Evolutionary conservation across 805 yeast species (phyloP).

Genomic region (Peterozyma xylosa): DNA sequence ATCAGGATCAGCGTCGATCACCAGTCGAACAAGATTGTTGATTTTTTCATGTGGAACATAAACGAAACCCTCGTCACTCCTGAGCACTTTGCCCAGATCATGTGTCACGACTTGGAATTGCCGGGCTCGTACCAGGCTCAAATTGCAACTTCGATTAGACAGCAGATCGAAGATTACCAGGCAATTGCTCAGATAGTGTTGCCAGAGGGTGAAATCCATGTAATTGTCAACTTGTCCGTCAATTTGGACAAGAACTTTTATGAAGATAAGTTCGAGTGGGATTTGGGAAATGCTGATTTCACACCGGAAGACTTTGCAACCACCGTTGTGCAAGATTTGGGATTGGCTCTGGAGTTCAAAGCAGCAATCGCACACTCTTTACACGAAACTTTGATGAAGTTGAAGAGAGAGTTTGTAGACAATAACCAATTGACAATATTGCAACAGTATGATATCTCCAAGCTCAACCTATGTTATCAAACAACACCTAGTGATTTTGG

Average conservation of each 20-base stretch:
- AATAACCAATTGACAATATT: constrained; percentile 25
- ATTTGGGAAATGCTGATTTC: constrained; percentile 43
- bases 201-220: constrained; percentile 68
- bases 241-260: constrained; percentile 76
- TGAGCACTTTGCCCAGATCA: constrained; percentile 62
- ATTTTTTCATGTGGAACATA: constrained; percentile 68
- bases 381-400: constrained; percentile 68
- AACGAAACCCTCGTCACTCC: constrained; percentile 64
- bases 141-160: constrained; percentile 63
- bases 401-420: constrained; percentile 79
- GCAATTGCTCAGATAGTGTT: constrained; percentile 57
- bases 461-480: constrained; percentile 23
- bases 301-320: constrained; percentile 84
- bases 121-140: constrained; percentile 56
- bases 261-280: constrained; percentile 96
- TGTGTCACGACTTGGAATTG: constrained; percentile 79
- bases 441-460: constrained; percentile 26
- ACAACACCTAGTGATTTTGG: constrained; percentile 13
- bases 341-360: constrained; percentile 74
- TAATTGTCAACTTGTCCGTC: constrained; percentile 72
- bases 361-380: constrained; percentile 86
- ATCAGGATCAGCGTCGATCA: constrained; percentile 55
- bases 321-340: constrained; percentile 77
- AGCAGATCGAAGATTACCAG: constrained; percentile 73
- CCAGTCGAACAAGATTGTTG: constrained; percentile 47